phyloP scores from a whole-genome alignment of 257 asterid species.

The Rhazya stricta region DNA sequence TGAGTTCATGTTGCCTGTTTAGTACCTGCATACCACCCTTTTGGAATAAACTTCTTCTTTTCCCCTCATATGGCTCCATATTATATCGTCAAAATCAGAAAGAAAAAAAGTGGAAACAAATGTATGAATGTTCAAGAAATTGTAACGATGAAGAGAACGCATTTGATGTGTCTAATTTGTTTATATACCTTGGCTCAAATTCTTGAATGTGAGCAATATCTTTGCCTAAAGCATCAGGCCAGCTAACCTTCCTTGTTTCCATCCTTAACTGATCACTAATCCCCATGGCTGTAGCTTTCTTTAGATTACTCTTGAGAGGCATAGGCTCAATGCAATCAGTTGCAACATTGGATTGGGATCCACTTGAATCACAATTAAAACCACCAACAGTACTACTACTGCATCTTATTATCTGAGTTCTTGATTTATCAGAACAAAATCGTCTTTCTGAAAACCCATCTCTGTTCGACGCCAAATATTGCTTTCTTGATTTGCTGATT shows the following conservation, averaged over 20 bases:
- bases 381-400: not conserved
- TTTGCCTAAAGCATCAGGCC: conserved; percentile 66
- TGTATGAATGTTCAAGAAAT: no score
- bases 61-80: not conserved
- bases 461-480: not conserved
- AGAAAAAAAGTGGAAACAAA: no score
- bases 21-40: no score
- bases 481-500: not conserved
- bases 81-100: no score
- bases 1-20: no score
- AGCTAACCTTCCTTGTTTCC: conserved; percentile 51
- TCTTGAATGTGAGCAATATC: conserved; percentile 64
- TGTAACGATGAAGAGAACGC: no score
- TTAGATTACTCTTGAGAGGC: conserved; percentile 60
- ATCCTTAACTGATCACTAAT: conserved; percentile 1
- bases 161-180: no score
- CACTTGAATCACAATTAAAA: not conserved
- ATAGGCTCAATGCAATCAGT: conserved; percentile 5
- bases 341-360: conserved; percentile 7
- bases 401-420: conserved; percentile 2
- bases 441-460: conserved; percentile 12
- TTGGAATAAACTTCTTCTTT: no score
- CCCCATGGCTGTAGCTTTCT: conserved; percentile 31
- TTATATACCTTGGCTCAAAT: conserved; percentile 66
- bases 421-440: conserved; percentile 14